phyloP scores from a whole-genome alignment of 176 grass and related monocot genomes.

The Lolium multiflorum region DNA sequence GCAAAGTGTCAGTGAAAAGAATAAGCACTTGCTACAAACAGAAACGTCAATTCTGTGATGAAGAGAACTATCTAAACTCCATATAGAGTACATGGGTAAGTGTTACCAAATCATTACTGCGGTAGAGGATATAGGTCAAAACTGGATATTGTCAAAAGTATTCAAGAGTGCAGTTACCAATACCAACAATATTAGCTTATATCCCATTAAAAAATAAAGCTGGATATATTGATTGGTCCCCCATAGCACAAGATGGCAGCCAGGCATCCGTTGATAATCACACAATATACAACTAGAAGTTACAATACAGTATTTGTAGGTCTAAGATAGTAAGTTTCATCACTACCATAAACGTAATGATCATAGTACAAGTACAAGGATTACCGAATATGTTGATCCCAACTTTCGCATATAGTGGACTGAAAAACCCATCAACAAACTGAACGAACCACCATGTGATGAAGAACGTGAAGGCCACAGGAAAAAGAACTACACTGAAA shows the following conservation, averaged over 20 bases:
- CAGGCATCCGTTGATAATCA: not conserved
- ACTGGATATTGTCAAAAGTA: not conserved
- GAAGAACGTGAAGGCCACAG: conserved; percentile 97
- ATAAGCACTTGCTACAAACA: conserved; percentile 29
- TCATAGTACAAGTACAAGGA: not conserved
- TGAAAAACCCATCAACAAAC: conserved; percentile 99
- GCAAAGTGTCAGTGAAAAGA: conserved; percentile 36
- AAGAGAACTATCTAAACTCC: not conserved
- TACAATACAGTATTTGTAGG: not conserved
- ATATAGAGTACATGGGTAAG: not conserved
- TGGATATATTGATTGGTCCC: not conserved
- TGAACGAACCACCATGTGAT: conserved; percentile 99
- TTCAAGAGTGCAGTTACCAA: not conserved
- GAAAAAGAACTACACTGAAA: conserved; percentile 97
- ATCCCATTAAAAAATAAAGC: conserved; percentile 15
- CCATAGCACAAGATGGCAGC: not conserved
- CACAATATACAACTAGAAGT: not conserved
- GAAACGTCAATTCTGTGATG: not conserved
- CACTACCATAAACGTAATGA: conserved; percentile 14
- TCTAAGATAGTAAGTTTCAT: conserved; percentile 1
- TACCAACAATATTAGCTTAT: not conserved
- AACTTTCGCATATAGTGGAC: conserved; percentile 91
- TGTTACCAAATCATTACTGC: conserved; percentile 1
- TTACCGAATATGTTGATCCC: conserved; percentile 96
- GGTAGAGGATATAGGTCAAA: conserved; percentile 1